Base-by-base conservation (phyloP, 1,284 basidiomycete genomes). In the Hypsizygus ulmarius region DNA sequence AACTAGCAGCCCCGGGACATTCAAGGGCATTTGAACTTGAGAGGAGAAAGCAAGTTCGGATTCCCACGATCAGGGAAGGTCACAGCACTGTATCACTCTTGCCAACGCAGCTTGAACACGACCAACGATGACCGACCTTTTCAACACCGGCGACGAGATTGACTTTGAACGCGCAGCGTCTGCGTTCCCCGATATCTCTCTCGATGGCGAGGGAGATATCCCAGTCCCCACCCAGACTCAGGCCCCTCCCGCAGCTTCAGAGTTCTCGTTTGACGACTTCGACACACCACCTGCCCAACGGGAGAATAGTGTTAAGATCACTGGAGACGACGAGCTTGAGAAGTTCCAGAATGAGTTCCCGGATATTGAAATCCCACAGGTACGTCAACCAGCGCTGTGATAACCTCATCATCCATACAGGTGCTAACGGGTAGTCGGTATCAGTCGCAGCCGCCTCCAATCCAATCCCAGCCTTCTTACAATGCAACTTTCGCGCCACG, bases 321-420 rank as follows among this genome's bases (percentile, higher is more conserved):
- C 92, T 0, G 91, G 91, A 1, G 81, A 89, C 58, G 87, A 90
- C 54, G 93, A 95, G 57, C 81, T 93, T 53, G 90, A 91, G 58
- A 83, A 90, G 68, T 98, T 98, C 59, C 87, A 96, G 71, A 87
- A 75, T 63, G 84, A 91, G 55, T 98, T 96, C 69, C 95, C 95
- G 0, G 93, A 93, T 58, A 78, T 98, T 49, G 82, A 85, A 44
- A 72, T 79, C 43, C 57, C 59, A 25, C 76, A 76, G 57, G 84
- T 82, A 63, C 56, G 77, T 71, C 16, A 16, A 19, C 38, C 33
- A 29, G 5, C 19, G 15, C 25, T 40, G 42, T 43, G 11, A 25
- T 25, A 7, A 38, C 39, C 19, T 49, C 28, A 37, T 47, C 42
- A 18, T 36, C 53, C 52, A 49, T 46, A 29, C 44, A 16, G 36